These are phyloP conservation scores for Penicillium sp. DNA, from an alignment of 2,329 filamentous ascomycete genomes.

Conservation along the genomic window DNA sequence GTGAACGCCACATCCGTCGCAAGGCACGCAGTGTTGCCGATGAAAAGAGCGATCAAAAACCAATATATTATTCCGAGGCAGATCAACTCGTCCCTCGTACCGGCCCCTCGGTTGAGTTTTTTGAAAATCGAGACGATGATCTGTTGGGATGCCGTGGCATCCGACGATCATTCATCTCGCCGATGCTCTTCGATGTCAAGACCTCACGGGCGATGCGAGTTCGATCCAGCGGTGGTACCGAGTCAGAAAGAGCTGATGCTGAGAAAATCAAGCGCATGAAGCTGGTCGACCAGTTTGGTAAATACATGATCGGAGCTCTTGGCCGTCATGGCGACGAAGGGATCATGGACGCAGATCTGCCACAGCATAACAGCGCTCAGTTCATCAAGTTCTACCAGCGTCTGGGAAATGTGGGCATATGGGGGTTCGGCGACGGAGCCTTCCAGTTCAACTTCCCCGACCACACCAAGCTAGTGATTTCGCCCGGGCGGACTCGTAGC, in stretches of 20 bases:
- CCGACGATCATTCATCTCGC: slow-evolving; percentile 41
- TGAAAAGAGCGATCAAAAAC: slow-evolving; percentile 18
- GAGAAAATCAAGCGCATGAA: slow-evolving; percentile 52
- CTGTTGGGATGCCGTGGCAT: slow-evolving; percentile 39
- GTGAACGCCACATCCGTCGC: slow-evolving; percentile 48
- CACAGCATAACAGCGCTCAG: slow-evolving; percentile 31
- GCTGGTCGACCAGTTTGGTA: slow-evolving; percentile 53
- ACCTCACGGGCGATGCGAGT: slow-evolving; percentile 35
- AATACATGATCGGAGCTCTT: slow-evolving; percentile 54
- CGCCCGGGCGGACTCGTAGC: slow-evolving; percentile 40
- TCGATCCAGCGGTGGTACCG: slow-evolving; percentile 33
- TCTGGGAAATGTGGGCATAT: slow-evolving; percentile 55
- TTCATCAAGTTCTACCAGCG: slow-evolving; percentile 55
- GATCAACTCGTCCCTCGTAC: slow-evolving; percentile 48
- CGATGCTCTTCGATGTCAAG: slow-evolving; percentile 43
- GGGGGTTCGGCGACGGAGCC: slow-evolving; percentile 52
- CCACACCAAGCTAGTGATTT: slow-evolving; percentile 53
- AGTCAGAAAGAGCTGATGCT: slow-evolving; percentile 41
- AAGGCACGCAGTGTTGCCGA: slow-evolving; percentile 44
- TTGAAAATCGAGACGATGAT: slow-evolving; percentile 45
- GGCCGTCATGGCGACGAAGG: slow-evolving; percentile 43
- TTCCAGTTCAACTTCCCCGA: slow-evolving; percentile 57
- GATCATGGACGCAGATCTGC: slow-evolving; percentile 28
- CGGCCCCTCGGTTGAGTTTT: slow-evolving; percentile 49
- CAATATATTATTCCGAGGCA: slow-evolving; percentile 39